Evolutionary conservation across 768 basidiomycete genomes (phyloP).

Genomic region (Paxillus rubicundulus): DNA sequence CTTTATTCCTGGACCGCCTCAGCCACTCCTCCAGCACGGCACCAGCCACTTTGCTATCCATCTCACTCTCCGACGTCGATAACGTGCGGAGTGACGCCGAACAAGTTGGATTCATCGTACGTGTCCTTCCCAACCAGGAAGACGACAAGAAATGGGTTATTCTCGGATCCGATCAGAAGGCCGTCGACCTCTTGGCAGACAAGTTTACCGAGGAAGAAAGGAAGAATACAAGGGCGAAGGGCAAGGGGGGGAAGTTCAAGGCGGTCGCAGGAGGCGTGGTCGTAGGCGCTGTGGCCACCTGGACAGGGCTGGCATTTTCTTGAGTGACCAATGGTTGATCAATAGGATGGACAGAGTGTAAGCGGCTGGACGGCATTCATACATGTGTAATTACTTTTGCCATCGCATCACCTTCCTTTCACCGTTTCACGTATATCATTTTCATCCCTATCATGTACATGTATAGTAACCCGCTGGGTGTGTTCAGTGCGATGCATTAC

Average conservation of each 20-base stretch:
- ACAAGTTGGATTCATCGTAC: constrained; percentile 43
- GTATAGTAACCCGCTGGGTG: too few species aligned
- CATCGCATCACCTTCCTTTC: too few species aligned
- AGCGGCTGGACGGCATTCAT: too few species aligned
- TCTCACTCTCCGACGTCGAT: constrained; percentile 45
- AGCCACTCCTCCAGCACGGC: constrained; percentile 32
- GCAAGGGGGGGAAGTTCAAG: constrained; percentile 31
- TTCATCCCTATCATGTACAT: too few species aligned
- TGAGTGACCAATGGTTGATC: constrained; percentile 22
- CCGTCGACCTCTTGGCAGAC: constrained; percentile 36
- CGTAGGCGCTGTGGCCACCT: constrained; percentile 59
- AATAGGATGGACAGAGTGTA: background rate
- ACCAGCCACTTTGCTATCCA: constrained; percentile 47
- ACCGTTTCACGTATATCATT: too few species aligned
- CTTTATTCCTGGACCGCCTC: constrained; percentile 48
- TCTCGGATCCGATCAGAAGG: constrained; percentile 49
- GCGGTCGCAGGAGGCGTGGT: constrained; percentile 57
- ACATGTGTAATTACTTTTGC: background rate
- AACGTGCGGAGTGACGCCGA: constrained; percentile 40
- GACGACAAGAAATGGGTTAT: constrained; percentile 44
- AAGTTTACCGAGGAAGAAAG: constrained; percentile 32
- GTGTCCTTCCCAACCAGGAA: constrained; percentile 33
- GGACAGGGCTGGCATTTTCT: constrained; percentile 55
- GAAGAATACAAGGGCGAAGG: constrained; percentile 18
- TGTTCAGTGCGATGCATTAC: too few species aligned